Conservation (phyloP, 257 asterid species). For the Rhazya stricta region DNA sequence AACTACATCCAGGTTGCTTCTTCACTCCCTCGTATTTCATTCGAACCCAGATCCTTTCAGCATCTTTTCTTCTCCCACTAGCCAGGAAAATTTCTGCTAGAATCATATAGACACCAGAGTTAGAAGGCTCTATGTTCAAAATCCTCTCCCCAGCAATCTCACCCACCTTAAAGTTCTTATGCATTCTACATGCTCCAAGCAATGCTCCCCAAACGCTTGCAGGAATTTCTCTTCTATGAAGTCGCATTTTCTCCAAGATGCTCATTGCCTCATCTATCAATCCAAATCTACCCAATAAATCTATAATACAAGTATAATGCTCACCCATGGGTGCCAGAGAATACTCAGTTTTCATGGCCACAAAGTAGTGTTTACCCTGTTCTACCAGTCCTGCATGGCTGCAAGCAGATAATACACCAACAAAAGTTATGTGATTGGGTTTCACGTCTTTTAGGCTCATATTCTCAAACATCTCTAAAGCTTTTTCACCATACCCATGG, state of each 20-base stretch:
- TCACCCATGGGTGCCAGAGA: slow-evolving; percentile 34
- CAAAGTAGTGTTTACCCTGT: slow-evolving; percentile 41
- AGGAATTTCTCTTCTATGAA: slow-evolving; percentile 35
- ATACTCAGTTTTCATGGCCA: slow-evolving; percentile 40
- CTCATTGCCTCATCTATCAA: slow-evolving; percentile 42
- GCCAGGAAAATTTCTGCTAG: slow-evolving; percentile 51
- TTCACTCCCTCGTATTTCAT: slow-evolving; percentile 60
- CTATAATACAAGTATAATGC: slow-evolving; percentile 65
- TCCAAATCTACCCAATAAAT: slow-evolving; percentile 58
- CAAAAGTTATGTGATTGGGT: slow-evolving; percentile 53
- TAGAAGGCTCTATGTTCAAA: slow-evolving; percentile 48
- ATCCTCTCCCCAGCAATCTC: slow-evolving; percentile 56
- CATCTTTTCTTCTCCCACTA: slow-evolving; percentile 47
- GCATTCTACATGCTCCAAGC: slow-evolving; percentile 63
- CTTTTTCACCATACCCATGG: slow-evolving; percentile 48
- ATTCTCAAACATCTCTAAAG: slow-evolving; percentile 44
- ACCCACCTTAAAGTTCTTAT: slow-evolving; percentile 39
- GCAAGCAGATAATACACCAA: slow-evolving; percentile 59
- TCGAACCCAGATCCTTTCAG: slow-evolving; percentile 39
- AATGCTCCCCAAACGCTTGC: slow-evolving; percentile 68
- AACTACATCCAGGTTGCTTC: slow-evolving; percentile 71
- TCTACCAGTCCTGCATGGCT: slow-evolving; percentile 61
- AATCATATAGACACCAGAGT: slow-evolving; percentile 59
- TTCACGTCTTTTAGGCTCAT: slow-evolving; percentile 41
- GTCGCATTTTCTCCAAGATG: slow-evolving; percentile 35